A percentile compares a stretch with the other conserved stretches of the same genome.
phyloP scores from a whole-genome alignment of 2,329 filamentous ascomycete genomes.

The Ceratocystis papillata region DNA sequence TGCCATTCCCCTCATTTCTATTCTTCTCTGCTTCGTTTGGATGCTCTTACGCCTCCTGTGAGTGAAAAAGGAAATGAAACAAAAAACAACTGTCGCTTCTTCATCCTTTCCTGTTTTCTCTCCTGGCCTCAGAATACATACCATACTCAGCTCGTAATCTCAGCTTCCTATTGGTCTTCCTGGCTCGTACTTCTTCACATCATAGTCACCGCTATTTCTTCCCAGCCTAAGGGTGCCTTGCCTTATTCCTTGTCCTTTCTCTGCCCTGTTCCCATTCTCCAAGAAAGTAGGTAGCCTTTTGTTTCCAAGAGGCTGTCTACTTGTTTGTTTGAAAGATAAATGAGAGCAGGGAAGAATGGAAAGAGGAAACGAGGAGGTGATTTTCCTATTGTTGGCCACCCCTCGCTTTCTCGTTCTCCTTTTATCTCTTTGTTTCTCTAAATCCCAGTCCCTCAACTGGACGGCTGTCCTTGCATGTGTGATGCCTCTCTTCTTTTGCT shows the following conservation, averaged over 20 bases:
- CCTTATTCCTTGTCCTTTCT: conserved; percentile 5
- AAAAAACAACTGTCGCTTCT: neutral
- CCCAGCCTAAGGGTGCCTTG: too few relatives aligned
- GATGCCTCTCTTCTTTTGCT: neutral
- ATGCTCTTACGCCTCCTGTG: neutral
- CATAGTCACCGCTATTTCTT: conserved; percentile 9
- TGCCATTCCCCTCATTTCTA: neutral
- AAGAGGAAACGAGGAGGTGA: neutral
- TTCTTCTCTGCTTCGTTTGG: neutral
- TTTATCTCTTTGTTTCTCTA: conserved; percentile 6
- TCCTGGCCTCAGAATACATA: neutral
- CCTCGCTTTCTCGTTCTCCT: neutral
- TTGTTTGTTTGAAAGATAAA: neutral
- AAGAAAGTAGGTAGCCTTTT: neutral
- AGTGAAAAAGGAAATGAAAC: neutral
- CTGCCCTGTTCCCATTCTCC: conserved; percentile 1
- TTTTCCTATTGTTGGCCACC: neutral
- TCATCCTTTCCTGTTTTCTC: neutral
- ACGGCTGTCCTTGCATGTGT: too few relatives aligned
- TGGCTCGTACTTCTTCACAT: neutral
- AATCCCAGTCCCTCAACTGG: neutral
- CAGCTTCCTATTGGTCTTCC: neutral
- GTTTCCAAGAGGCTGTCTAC: neutral
- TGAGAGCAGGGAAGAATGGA: neutral
- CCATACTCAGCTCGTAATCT: neutral